Evolutionary conservation across 1,139 yeast species (phyloP).

Genomic region (Candida dubliniensis): DNA sequence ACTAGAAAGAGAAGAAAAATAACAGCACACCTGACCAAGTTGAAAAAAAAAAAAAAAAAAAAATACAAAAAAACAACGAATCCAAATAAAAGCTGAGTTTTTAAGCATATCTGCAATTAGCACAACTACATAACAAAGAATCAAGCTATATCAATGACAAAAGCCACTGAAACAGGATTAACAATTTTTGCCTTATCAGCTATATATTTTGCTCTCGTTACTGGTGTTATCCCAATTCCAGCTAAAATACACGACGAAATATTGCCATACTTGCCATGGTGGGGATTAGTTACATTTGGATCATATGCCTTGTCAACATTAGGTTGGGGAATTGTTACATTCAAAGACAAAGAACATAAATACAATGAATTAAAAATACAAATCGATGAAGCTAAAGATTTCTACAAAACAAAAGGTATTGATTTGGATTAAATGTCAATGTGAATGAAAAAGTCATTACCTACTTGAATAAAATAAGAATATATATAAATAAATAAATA

Average conservation of each 20-base stretch:
- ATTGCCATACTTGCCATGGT: slow-evolving; percentile 67
- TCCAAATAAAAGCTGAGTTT: not conserved
- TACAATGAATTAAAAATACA: slow-evolving; percentile 63
- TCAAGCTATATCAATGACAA: slow-evolving; percentile 49
- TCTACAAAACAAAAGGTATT: slow-evolving; percentile 58
- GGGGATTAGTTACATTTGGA: slow-evolving; percentile 72
- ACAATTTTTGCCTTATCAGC: slow-evolving; percentile 48
- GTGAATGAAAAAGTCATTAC: not conserved
- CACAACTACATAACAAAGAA: not conserved
- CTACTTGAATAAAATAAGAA: slow-evolving; percentile 10
- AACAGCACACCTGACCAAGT: not conserved
- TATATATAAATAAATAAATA: slow-evolving; percentile 10
- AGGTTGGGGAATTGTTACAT: slow-evolving; percentile 70
- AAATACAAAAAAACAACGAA: not conserved
- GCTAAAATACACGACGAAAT: slow-evolving; percentile 50
- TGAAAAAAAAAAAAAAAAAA: not conserved
- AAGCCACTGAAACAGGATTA: slow-evolving; percentile 63
- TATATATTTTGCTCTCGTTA: slow-evolving; percentile 53
- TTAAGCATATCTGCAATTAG: not conserved
- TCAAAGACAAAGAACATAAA: slow-evolving; percentile 72
- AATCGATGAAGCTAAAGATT: slow-evolving; percentile 65
- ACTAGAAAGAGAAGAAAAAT: slow-evolving; percentile 1
- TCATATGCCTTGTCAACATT: slow-evolving; percentile 69
- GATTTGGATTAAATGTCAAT: slow-evolving; percentile 39
- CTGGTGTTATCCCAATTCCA: slow-evolving; percentile 60